Base-by-base conservation (phyloP, 768 basidiomycete species). In the Trametes villosa region DNA sequence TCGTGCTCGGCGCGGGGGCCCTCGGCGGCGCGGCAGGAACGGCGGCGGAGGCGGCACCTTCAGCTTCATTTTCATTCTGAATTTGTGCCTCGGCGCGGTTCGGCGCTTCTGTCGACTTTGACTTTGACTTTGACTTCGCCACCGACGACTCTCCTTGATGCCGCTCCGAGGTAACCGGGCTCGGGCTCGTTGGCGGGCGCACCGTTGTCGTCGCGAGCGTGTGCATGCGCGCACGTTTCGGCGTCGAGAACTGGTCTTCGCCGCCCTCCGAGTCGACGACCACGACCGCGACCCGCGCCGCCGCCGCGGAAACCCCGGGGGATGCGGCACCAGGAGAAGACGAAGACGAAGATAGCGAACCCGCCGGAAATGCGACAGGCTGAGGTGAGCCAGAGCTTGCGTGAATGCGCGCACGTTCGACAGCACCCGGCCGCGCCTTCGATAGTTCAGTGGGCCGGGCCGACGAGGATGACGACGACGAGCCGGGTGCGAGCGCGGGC, bases 211-310 rank as follows among this genome's bases (percentile, higher is more conserved):
- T 55, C 31, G 55, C 57, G 50, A 52, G 41, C 33, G 52, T 55
- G 29, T 61, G 29, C 46, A 56, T 22, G 13, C 51, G 41, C 41
- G 41, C 36, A 29, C 55, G 48, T 31, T 62, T 62, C 45, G 60
- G 60, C 34, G n/a, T 53, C 0, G 60, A 62, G 38, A 62, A 62
- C 55, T 41, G 51, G 60, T 62, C 60, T 34, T 62, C 60, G 29
- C 60, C 47, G 22, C 31, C 57, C 26, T 45, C 44, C 13, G 33
- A 30, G 38, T 42, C 57, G 17, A 45, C 18, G 42, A 59, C 24
- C n/a, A 55, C 42, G n/a, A 55, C 53, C 44, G 42, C 53, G 17
- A 7, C 42, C n/a, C 8, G 8, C 41, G n/a, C 12, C 4, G 54
- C 34, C 12, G 17, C 8, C n/a, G 33, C 55, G 42, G 53, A 12